Evolutionary conservation across 352 stramenopile species (phyloP), one percentile per base, ranked within the genome.

Genomic region (Salisapilia sapeloensis): DNA sequence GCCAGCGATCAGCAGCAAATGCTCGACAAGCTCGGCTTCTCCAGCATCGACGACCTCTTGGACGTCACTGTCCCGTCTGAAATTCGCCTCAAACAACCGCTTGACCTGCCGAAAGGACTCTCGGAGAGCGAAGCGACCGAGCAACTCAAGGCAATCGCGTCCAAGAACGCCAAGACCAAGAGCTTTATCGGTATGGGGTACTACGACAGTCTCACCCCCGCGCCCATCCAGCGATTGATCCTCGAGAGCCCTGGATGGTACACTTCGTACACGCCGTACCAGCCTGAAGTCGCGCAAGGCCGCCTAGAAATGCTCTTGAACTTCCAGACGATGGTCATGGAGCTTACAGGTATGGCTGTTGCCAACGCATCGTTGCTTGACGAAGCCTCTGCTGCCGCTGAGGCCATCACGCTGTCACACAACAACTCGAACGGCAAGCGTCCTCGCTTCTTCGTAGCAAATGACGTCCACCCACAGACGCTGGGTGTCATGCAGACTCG

Each of bases 241-340:
- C 54, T 97, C 11, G 83, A 96, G 67, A 99, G 99, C 77, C 93
- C 96, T 2, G 93, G 93, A 16, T 99, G 95, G 94, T 99, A 99
- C 71, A 98, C 94, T 26, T 92, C 66, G 18, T 93, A 92, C 61
- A 99, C 94, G 35, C 96, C 96, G 32, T 99, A 99, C 64, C 93
- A 98, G 60, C 93, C 95, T 6, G 96, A 99, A 58, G 97, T 99
- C 44, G 95, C 92, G 1, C 96, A 99, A 55, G 96, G 96, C 17
- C 87, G 96, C 17, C 64, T 99, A 3, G 91, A 99, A 67, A 97
- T 97, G 75, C 72, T 99, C 32, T 74, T 99, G 16, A 99, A 99
- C 66, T 99, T 98, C 63, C 96, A 99, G 67, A 99, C 95, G 13
- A 84, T 99, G 50, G 83, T 98, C 27, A 66, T 78, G 33, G 92